Conservation (phyloP, 208 protist species). For the Acanthamoeba royreba region DNA sequence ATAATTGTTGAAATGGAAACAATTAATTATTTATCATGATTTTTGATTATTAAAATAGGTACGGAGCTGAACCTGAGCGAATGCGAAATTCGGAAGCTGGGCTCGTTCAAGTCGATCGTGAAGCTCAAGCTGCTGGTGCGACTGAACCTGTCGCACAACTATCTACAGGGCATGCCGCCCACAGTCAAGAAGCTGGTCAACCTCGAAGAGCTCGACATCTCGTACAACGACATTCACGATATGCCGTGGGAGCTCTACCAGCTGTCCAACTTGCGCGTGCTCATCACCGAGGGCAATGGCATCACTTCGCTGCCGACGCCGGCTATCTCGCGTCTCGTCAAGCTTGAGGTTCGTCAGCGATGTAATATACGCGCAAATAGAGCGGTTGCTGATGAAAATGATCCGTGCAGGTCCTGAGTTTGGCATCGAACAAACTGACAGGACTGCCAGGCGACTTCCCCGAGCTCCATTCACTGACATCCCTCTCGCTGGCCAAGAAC, state of each 20-base stretch:
- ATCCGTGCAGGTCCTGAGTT: not conserved
- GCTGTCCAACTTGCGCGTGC: conserved; percentile 23
- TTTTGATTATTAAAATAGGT: not conserved
- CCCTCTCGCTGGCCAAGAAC: not conserved
- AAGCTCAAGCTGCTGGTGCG: conserved; percentile 31
- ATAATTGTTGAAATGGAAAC: not conserved
- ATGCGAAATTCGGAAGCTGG: conserved; percentile 26
- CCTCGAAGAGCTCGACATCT: conserved; percentile 16
- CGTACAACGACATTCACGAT: conserved; percentile 27
- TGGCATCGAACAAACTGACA: not conserved
- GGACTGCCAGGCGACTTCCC: not conserved
- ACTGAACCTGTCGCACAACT: conserved; percentile 18
- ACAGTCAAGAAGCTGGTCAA: conserved; percentile 32
- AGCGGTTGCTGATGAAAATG: not conserved
- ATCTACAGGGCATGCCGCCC: conserved; percentile 21
- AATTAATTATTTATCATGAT: not conserved
- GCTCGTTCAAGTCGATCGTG: conserved; percentile 19
- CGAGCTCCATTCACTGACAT: not conserved
- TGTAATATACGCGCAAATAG: not conserved
- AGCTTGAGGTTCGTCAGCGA: not conserved
- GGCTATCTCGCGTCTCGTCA: not conserved
- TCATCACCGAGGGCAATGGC: conserved; percentile 30
- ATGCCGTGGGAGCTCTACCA: conserved; percentile 25
- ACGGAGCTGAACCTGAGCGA: conserved; percentile 36
- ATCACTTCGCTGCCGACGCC: not conserved